Evolutionary conservation across 2,329 filamentous ascomycete species (phyloP), one percentile per base, ranked within the genome.

Genomic region (Leptographium galeiforme): DNA sequence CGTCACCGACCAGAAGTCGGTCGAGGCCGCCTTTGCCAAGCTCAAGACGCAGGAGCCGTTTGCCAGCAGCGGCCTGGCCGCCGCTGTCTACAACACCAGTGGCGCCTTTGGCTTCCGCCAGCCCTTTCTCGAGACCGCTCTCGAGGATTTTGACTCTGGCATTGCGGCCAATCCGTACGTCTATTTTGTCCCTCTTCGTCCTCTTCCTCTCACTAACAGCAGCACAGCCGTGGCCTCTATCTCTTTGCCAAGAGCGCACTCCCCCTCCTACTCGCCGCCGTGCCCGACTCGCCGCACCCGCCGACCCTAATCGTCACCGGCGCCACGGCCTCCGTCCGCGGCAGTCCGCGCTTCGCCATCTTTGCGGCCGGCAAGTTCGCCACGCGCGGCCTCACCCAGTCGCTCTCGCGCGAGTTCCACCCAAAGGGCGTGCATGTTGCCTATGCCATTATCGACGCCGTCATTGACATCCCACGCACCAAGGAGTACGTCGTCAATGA

Each of bases 311-410:
- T 95, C 62, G 86, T 94, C 67, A 95, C 89, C 0, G 89, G 89
- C 36, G 89, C 89, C 0, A 95, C 89, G 0, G 89, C 88, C 0
- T 87, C 84, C 0, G 60, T 91, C 18, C 85, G 83, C 61, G 86
- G 85, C 5, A 84, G 81, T 12, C 81, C 87, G 0, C 70, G 72
- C 13, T 85, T 89, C 66, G 72, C 81, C 1, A 70, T 77, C 8
- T 95, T 95, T 63, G 84, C 88, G 0, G 79, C 82, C 2, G 85
- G 84, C 33, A 95, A 94, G 65, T 94, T 89, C 64, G 88, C 87
- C 5, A 70, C 85, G 60, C 76, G 89, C 36, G 87, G 84, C 0
- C 68, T 94, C 50, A 76, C 78, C 0, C 87, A 91, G 67, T 85
- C 79, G 38, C 72, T 95, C 32, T 86, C 89, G 0, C 78, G 85